Percentiles rank a stretch among this genome's conserved stretches.
Evolutionary conservation across 805 yeast genomes (phyloP).

Genomic region (Osmozyma mogii): DNA sequence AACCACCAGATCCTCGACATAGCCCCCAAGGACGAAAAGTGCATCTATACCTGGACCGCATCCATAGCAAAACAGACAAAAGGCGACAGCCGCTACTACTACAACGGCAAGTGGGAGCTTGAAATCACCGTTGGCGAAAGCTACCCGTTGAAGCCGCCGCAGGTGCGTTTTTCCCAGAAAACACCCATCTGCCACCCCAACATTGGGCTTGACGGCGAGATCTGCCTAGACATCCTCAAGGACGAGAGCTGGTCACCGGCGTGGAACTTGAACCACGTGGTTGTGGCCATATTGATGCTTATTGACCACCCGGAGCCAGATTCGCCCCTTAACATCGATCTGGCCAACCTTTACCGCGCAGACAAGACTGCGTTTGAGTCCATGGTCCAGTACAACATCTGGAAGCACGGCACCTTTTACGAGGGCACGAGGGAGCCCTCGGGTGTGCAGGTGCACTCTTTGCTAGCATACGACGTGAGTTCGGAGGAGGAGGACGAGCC

Average conservation of each 20-base stretch:
- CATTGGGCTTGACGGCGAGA: conserved; percentile 45
- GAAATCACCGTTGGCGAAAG: conserved; percentile 34
- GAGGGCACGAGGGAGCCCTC: conserved; percentile 2
- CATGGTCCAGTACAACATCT: conserved; percentile 32
- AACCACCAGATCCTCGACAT: conserved; percentile 35
- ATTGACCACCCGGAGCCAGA: conserved; percentile 62
- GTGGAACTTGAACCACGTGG: conserved; percentile 51
- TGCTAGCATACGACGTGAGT: conserved; percentile 1
- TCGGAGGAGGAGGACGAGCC: conserved; percentile 5
- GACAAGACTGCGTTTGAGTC: conserved; percentile 35
- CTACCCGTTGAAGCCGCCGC: conserved; percentile 59
- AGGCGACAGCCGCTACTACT: conserved; percentile 41
- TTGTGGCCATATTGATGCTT: conserved; percentile 51
- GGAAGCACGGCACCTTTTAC: conserved; percentile 30
- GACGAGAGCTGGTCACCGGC: conserved; percentile 63
- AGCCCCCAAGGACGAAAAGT: conserved; percentile 28
- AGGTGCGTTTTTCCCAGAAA: conserved; percentile 35
- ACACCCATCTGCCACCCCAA: conserved; percentile 38
- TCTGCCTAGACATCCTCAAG: conserved; percentile 61
- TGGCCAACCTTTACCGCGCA: conserved; percentile 50
- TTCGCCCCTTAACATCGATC: conserved; percentile 63
- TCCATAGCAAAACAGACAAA: conserved; percentile 18
- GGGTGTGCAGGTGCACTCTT: conserved; percentile 5
- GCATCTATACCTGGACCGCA: conserved; percentile 10
- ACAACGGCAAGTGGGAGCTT: conserved; percentile 45